Base-by-base conservation (phyloP, 805 yeast species). In the Candida ficus region DNA sequence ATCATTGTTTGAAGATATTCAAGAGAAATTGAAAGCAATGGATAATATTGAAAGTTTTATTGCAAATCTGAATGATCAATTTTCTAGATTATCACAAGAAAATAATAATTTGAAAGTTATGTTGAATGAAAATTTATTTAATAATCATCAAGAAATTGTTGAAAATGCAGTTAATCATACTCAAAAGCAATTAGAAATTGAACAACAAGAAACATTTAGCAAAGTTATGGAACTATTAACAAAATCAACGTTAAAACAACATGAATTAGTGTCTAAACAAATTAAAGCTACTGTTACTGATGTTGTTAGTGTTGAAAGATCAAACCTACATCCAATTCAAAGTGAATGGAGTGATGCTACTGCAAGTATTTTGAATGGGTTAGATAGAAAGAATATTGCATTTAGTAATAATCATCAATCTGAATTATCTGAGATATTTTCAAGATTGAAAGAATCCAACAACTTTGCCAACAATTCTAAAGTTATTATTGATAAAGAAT, bases 331-430 rank as follows among this genome's bases (percentile, higher is more conserved):
- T 4, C 44, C 49, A 3, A 42, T 44, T 4, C 43, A 42, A 30
- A 22, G 28, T 4, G 41, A 41, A 14, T 56, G 60, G 60, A 53
- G 53, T 20, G 34, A 35, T 3, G 21, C 52, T 1, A 50, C 58
- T 3, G 44, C 52, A 27, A 44, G 37, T 8, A 41, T 53, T 4
- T 39, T 54, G 31, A 54, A 52, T 38, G 28, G 27, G 5, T 45
- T 57, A 33, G 60, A 56, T 33, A 38, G 39, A 1, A 39, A 45
- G 2, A 43, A 47, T 5, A 29, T 42, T 23, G 22, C 36, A 7
- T 37, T 48, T 13, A 46, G 33, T 22, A 29, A 18, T 2, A 29
- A 34, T 3, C 52, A 49, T 35, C 39, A 45, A 5, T n/a, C 13
- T 3, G 43, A 44, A n/a, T 9, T 53, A 13, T 10, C 32, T 5